Percentiles rank a stretch among this genome's conserved stretches.
Evolutionary conservation across 2,329 filamentous ascomycete species (phyloP).

Genomic region (Biscogniauxia mediterranea): DNA sequence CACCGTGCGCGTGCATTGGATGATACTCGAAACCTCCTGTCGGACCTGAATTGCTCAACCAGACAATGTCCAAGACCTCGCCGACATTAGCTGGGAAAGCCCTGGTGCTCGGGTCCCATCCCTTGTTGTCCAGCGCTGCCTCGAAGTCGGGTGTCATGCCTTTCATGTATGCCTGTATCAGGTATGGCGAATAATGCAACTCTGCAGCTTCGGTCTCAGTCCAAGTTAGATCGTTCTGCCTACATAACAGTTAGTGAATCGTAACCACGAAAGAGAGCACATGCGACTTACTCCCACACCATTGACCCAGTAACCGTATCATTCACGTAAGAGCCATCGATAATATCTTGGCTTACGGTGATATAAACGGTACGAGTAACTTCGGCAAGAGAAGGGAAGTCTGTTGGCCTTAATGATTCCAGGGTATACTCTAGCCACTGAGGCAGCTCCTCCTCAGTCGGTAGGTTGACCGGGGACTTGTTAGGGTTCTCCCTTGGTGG

Average conservation of each 20-base stretch:
- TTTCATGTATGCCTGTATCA: slow-evolving; percentile 52
- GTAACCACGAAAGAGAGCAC: neutral
- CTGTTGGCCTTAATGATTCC: slow-evolving; percentile 31
- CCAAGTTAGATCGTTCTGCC: slow-evolving; percentile 46
- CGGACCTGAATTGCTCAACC: slow-evolving; percentile 40
- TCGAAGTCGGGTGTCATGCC: slow-evolving; percentile 53
- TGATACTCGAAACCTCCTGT: slow-evolving; percentile 44
- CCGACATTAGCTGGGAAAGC: slow-evolving; percentile 54
- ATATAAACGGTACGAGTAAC: slow-evolving; percentile 51
- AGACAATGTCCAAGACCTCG: slow-evolving; percentile 55
- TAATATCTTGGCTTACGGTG: slow-evolving; percentile 40
- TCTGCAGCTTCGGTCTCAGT: slow-evolving; percentile 33
- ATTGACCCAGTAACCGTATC: slow-evolving; percentile 31
- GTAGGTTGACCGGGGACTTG: slow-evolving; percentile 33
- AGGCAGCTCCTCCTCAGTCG: slow-evolving; percentile 31
- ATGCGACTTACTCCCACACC: slow-evolving; percentile 35
- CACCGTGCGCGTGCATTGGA: slow-evolving; percentile 55
- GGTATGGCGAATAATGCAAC: slow-evolving; percentile 40
- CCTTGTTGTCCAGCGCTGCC: slow-evolving; percentile 46
- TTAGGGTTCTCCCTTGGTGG: slow-evolving; percentile 28
- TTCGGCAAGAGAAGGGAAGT: slow-evolving; percentile 41
- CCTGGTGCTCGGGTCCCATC: slow-evolving; percentile 51
- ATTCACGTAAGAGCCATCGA: slow-evolving; percentile 31
- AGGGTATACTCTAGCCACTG: slow-evolving; percentile 49
- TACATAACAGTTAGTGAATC: slow-evolving; percentile 7